Percentiles rank a stretch among this genome's conserved stretches.
Conservation (phyloP, 73 alveolate species). For the Blepharisma stoltei region DNA sequence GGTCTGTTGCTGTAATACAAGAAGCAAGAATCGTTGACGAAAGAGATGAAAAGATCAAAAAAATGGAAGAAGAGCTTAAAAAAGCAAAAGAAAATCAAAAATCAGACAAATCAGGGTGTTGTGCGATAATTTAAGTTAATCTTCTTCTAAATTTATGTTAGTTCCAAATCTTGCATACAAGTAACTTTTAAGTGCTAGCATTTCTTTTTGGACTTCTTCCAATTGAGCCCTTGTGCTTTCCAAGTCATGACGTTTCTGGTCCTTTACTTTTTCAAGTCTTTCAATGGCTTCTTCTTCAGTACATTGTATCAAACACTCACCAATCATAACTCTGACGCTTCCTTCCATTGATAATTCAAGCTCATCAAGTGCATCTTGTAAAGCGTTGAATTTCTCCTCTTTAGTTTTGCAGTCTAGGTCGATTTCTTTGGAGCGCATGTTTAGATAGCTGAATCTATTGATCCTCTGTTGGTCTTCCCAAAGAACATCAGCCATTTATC, state of each 20-base stretch:
- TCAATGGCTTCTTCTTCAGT: constrained; percentile 59
- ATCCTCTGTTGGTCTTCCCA: constrained; percentile 58
- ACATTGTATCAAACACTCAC: constrained; percentile 53
- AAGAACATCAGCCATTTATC: constrained; percentile 31
- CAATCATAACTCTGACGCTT: constrained; percentile 49
- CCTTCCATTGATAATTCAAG: constrained; percentile 52
- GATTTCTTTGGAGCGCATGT: constrained; percentile 51
- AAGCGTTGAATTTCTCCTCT: constrained; percentile 41
- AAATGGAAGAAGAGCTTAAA: too few relatives aligned
- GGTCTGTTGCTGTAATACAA: too few relatives aligned
- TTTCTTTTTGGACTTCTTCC: constrained; percentile 43
- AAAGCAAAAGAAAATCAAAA: too few relatives aligned
- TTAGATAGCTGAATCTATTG: constrained; percentile 44
- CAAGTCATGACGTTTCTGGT: constrained; percentile 43
- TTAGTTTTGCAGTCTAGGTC: constrained; percentile 37
- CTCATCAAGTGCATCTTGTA: constrained; percentile 58
- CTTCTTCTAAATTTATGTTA: constrained; percentile 59
- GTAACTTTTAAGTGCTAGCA: constrained; percentile 53
- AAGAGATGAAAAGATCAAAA: too few relatives aligned
- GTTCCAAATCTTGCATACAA: constrained; percentile 61
- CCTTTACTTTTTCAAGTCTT: constrained; percentile 47
- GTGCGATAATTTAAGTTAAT: constrained; percentile 23
- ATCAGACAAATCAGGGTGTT: too few relatives aligned
- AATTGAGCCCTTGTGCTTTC: constrained; percentile 31
- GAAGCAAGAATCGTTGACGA: too few relatives aligned